Evolutionary conservation across 164 flowering plant species (phyloP), one percentile per base, ranked within the genome.

Genomic region (Stephania cephalantha): DNA sequence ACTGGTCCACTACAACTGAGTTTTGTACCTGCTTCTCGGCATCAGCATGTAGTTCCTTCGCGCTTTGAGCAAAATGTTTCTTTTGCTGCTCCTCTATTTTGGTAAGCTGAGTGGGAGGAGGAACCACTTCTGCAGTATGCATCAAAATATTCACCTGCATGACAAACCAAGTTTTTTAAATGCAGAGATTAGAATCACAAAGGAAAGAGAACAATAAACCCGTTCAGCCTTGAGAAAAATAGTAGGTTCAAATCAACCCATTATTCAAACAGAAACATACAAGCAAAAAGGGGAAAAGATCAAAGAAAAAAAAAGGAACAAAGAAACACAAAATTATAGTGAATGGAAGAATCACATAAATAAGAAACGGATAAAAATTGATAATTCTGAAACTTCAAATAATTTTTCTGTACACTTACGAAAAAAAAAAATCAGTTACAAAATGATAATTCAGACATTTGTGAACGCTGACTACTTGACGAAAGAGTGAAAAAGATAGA

Each of bases 121-220:
- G 74, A 17, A 42, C 46, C 22, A 85, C 82, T 66, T 86, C 85
- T n/a, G 86, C 81, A 72, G 87, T 86, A 81, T 93, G 98, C 7
- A 87, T 90, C 79, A 93, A 79, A 74, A 91, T 84, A 81, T 93
- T 91, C 45, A 91, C 95, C 94, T 92, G 79, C 77, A 68, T 75
- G 71, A 2, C 18, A 74, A 48, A 70, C 17, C 35, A 44, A 50
- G 46, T 22, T 65, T 7, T 25, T 12, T 25, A 22, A 71, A 50
- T 15, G 15, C 12, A 6, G 53, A 50, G 12, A 12, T 50, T 45
- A 68, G 10, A 68, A 42, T 2, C 20, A 11, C 6, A 68, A 35
- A 2, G 46, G n/a, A 18, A 68, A 4, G 44, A 10, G 44, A 35
- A 30, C 8, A 17, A 12, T 68, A 68, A 12, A 2, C 64, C 20